phyloP scores from a whole-genome alignment of 2,329 filamentous ascomycete genomes.

The Aspergillus sp. region DNA sequence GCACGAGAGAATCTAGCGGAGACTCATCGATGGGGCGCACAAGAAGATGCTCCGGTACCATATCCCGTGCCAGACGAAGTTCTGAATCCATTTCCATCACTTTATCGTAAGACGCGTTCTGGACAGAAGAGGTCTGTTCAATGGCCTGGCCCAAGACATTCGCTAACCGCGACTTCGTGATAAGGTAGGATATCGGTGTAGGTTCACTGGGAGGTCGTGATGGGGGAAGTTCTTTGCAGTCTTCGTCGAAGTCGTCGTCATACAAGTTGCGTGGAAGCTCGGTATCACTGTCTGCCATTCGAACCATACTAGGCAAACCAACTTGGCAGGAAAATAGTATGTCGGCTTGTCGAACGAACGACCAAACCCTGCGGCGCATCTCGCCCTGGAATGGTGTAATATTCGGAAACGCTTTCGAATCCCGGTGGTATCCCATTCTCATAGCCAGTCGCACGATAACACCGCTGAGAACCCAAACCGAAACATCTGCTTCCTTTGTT shows the following conservation, averaged over 20 bases:
- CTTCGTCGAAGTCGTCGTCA: constrained; percentile 64
- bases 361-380: constrained; percentile 53
- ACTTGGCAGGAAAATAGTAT: constrained; percentile 66
- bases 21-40: constrained; percentile 72
- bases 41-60: constrained; percentile 76
- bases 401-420: constrained; percentile 59
- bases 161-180: constrained; percentile 45
- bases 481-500: constrained; percentile 59
- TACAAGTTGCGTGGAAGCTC: constrained; percentile 61
- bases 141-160: constrained; percentile 46
- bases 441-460: constrained; percentile 63
- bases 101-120: constrained; percentile 56
- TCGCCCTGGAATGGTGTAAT: constrained; percentile 63
- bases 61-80: constrained; percentile 57
- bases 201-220: constrained; percentile 59
- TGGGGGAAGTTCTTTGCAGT: constrained; percentile 55
- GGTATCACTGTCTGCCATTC: constrained; percentile 64
- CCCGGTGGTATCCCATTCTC: constrained; percentile 66
- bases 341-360: constrained; percentile 58
- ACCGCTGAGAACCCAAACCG: constrained; percentile 59
- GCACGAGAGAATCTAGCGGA: constrained; percentile 65
- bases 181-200: constrained; percentile 54
- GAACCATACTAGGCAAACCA: constrained; percentile 66
- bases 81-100: constrained; percentile 61
- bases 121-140: constrained; percentile 43